Evolutionary conservation across 192 early-diverging fungal genomes (phyloP).

Genomic region (Coemansia aciculifera): DNA sequence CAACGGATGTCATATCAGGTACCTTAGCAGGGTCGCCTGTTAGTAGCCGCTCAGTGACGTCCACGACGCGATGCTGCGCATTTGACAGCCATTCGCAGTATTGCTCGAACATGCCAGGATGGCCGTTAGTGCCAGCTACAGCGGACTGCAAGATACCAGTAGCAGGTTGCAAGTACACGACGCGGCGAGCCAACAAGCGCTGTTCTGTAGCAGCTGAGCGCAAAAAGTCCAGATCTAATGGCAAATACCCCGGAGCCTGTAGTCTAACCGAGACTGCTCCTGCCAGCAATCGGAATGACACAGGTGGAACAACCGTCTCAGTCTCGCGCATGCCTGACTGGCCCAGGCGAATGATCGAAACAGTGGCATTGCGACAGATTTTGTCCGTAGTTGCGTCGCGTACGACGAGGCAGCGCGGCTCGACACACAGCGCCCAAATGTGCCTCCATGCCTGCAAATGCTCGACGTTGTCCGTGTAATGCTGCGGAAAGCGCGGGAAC

Average conservation of each 20-base stretch:
- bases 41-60: slow-evolving; percentile 8
- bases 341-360: not conserved
- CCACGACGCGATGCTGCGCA: not conserved
- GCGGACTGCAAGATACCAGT: not conserved
- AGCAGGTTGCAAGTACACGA: slow-evolving; percentile 40
- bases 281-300: slow-evolving; percentile 21
- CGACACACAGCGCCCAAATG: slow-evolving; percentile 47
- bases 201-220: not conserved
- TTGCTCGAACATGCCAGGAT: not conserved
- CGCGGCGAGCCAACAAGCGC: slow-evolving; percentile 4
- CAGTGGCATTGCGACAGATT: slow-evolving; percentile 29
- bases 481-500: slow-evolving; percentile 47
- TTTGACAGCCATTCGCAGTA: slow-evolving; percentile 24
- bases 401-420: slow-evolving; percentile 44
- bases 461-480: slow-evolving; percentile 38
- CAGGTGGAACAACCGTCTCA: slow-evolving; percentile 7
- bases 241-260: slow-evolving; percentile 35
- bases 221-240: slow-evolving; percentile 20
- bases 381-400: slow-evolving; percentile 28
- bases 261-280: slow-evolving; percentile 6
- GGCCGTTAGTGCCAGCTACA: not conserved
- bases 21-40: not conserved
- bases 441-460: slow-evolving; percentile 55
- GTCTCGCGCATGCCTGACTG: not conserved
- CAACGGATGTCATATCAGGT: not conserved